Conservation (phyloP, 2,329 filamentous ascomycete species). For the Ophiostoma sp. region DNA sequence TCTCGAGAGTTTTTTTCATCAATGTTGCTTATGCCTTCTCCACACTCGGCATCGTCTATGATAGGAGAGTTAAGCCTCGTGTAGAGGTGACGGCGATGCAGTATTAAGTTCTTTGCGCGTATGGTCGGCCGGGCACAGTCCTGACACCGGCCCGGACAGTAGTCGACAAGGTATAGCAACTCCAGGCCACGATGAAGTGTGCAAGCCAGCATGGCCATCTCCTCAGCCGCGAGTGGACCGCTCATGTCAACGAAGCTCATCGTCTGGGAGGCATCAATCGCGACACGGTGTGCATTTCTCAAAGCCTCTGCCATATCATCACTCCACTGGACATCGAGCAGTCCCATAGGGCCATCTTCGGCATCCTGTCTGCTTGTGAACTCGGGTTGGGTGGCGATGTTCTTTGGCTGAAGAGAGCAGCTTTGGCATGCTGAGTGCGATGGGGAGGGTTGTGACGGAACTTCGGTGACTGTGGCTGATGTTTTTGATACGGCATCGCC, state of each 20-base stretch:
- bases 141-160: constrained; percentile 28
- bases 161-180: constrained; percentile 39
- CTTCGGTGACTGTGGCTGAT: constrained; percentile 23
- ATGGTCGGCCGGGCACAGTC: background rate
- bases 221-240: constrained; percentile 32
- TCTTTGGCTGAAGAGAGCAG: background rate
- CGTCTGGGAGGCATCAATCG: constrained; percentile 36
- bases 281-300: constrained; percentile 33
- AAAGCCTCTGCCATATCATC: constrained; percentile 34
- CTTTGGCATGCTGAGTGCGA: background rate
- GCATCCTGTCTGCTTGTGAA: too few species aligned
- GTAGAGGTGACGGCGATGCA: constrained; percentile 30
- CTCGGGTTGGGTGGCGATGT: background rate
- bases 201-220: constrained; percentile 36
- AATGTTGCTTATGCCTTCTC: too few species aligned
- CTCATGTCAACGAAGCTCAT: constrained; percentile 4
- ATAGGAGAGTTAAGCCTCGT: background rate
- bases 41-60: background rate
- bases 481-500: background rate
- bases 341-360: background rate
- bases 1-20: constrained; percentile 24
- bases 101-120: constrained; percentile 27
- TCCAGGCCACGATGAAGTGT: constrained; percentile 36
- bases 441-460: background rate
- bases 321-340: constrained; percentile 38